Conservation (phyloP, 1,284 basidiomycete genomes). For the Fomitiporia mediterranea region DNA sequence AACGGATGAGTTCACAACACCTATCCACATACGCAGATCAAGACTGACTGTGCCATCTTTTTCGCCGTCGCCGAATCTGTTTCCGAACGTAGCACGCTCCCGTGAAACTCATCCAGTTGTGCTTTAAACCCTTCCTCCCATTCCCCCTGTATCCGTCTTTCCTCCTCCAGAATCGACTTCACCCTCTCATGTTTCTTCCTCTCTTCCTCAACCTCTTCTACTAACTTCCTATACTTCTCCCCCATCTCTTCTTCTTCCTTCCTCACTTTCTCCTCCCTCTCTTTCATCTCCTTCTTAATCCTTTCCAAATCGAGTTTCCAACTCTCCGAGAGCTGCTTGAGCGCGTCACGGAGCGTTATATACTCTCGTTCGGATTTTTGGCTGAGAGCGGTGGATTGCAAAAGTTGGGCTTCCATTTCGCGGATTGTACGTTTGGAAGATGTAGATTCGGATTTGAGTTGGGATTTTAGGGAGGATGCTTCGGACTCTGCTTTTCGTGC, state of each 20-base stretch:
- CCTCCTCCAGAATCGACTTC: slow-evolving; percentile 38
- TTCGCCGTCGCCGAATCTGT: slow-evolving; percentile 51
- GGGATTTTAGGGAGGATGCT: slow-evolving; percentile 54
- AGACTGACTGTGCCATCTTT: slow-evolving; percentile 56
- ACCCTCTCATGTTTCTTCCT: slow-evolving; percentile 37
- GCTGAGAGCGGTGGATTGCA: slow-evolving; percentile 69
- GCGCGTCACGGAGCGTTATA: slow-evolving; percentile 64
- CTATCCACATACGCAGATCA: neutral
- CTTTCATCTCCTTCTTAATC: slow-evolving; percentile 64
- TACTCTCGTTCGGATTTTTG: slow-evolving; percentile 78
- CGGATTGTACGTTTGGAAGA: slow-evolving; percentile 68
- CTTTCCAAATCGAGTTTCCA: slow-evolving; percentile 66
- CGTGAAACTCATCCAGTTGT: slow-evolving; percentile 38
- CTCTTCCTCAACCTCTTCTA: slow-evolving; percentile 53
- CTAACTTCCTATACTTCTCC: slow-evolving; percentile 57
- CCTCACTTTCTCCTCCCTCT: slow-evolving; percentile 60
- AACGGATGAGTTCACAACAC: neutral
- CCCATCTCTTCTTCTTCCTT: slow-evolving; percentile 59
- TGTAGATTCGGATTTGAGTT: slow-evolving; percentile 67
- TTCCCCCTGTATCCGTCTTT: slow-evolving; percentile 40
- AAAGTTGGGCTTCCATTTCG: slow-evolving; percentile 68
- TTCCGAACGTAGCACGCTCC: slow-evolving; percentile 49
- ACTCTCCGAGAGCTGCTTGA: slow-evolving; percentile 61
- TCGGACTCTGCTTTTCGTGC: slow-evolving; percentile 80
- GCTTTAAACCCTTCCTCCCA: slow-evolving; percentile 32